phyloP scores from a whole-genome alignment of 805 yeast species.

The Komagataella mondaviorum region DNA sequence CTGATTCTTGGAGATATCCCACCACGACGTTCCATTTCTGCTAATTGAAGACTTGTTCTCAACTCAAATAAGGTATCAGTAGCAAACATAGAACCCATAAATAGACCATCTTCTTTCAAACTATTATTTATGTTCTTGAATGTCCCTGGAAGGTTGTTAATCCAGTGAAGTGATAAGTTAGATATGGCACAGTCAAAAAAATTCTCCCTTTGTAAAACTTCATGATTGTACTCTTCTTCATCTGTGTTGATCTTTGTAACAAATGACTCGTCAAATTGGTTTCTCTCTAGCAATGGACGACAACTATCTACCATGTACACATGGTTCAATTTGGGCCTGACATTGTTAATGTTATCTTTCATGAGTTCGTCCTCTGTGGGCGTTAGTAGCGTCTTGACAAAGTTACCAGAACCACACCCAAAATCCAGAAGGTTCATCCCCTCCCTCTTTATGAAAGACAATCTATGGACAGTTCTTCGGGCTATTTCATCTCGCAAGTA shows the following conservation, averaged over 20 bases:
- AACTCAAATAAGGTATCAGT: constrained; percentile 80
- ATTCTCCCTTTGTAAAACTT: constrained; percentile 21
- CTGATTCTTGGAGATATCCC: constrained; percentile 73
- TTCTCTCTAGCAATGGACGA: constrained; percentile 35
- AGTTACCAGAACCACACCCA: constrained; percentile 62
- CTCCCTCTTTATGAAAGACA: constrained; percentile 57
- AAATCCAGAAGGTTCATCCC: constrained; percentile 52
- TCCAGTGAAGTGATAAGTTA: constrained; percentile 71
- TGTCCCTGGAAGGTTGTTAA: constrained; percentile 66
- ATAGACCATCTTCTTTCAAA: constrained; percentile 69
- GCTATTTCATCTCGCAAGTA: constrained; percentile 70
- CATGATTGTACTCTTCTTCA: constrained; percentile 47
- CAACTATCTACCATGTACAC: constrained; percentile 61
- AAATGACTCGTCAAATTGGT: constrained; percentile 29
- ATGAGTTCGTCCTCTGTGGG: constrained; percentile 26
- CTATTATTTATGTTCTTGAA: constrained; percentile 41
- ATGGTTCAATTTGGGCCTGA: constrained; percentile 35
- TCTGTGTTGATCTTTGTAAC: constrained; percentile 44
- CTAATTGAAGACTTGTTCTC: constrained; percentile 67
- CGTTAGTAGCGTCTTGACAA: constrained; percentile 14
- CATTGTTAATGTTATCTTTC: constrained; percentile 37
- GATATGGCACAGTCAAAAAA: constrained; percentile 60
- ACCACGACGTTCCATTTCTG: constrained; percentile 69
- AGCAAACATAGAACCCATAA: constrained; percentile 70
- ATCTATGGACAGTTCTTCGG: constrained; percentile 54